A percentile compares a stretch with the other conserved stretches of the same genome.
These are phyloP conservation scores for Phyllostachys edulis DNA, from an alignment of 176 grass and related monocot genomes.

Conservation along the genomic window DNA sequence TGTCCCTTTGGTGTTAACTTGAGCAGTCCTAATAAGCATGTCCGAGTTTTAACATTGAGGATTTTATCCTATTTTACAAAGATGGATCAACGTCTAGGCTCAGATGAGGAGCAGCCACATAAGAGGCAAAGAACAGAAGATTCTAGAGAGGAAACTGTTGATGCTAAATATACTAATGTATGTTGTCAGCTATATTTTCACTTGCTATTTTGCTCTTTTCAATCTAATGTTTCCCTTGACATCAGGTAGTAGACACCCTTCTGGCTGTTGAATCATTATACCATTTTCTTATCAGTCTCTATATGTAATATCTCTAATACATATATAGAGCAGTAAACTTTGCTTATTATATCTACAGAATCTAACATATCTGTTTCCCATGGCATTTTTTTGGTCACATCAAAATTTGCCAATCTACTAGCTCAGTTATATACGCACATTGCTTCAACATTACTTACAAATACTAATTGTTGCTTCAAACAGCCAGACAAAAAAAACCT, in stretches of 20 bases:
- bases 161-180: constrained; percentile 68
- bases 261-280: constrained; percentile 66
- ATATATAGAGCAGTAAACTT: too few species aligned
- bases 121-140: constrained; percentile 77
- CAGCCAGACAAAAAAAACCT: too few species aligned
- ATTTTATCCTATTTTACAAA: constrained; percentile 70
- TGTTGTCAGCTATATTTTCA: constrained; percentile 22
- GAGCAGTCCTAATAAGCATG: constrained; percentile 65
- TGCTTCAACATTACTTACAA: too few species aligned
- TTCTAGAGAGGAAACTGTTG: constrained; percentile 45
- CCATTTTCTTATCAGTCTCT: too few species aligned
- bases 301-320: too few species aligned
- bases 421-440: too few species aligned
- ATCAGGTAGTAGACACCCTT: constrained; percentile 75
- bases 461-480: too few species aligned
- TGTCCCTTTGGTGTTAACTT: constrained; percentile 73
- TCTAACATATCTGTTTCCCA: too few species aligned
- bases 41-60: constrained; percentile 75
- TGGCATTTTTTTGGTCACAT: too few species aligned
- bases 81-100: constrained; percentile 44
- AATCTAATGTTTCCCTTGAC: constrained; percentile 36
- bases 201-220: constrained; percentile 30
- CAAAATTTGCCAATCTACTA: too few species aligned
- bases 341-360: too few species aligned
- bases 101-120: constrained; percentile 49